phyloP scores from a whole-genome alignment of 2,329 filamentous ascomycete genomes.

The Corynespora cassiicola region DNA sequence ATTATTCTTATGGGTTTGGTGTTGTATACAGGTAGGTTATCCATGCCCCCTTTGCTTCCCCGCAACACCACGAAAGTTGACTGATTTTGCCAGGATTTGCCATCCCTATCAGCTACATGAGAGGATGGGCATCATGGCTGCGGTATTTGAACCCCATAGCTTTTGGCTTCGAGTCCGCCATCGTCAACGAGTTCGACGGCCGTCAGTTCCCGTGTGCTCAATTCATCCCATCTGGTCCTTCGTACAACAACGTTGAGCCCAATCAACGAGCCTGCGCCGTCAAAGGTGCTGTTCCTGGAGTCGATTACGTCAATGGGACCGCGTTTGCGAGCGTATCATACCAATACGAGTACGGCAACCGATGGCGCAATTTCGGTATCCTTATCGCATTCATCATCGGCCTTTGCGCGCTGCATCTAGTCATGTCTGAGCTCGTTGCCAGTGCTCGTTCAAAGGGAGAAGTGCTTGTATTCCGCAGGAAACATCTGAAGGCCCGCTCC shows the following conservation, averaged over 20 bases:
- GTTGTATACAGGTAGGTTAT: conserved; percentile 70
- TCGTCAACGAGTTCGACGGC: conserved; percentile 70
- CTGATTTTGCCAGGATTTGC: too few species aligned
- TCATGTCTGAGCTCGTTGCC: conserved; percentile 68
- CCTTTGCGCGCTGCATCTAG: conserved; percentile 67
- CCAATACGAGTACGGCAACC: conserved; percentile 43
- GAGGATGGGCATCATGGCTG: conserved; percentile 44
- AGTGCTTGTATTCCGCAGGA: conserved; percentile 65
- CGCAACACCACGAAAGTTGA: too few species aligned
- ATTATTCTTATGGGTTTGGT: conserved; percentile 67
- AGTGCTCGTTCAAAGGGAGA: conserved; percentile 69
- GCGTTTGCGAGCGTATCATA: conserved; percentile 32
- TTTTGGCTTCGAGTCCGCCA: conserved; percentile 78
- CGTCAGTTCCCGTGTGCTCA: conserved; percentile 31
- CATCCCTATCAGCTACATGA: conserved; percentile 67
- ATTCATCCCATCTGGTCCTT: conserved; percentile 48
- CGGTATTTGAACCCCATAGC: conserved; percentile 79
- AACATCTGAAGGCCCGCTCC: conserved; percentile 34
- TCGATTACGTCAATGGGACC: conserved; percentile 43
- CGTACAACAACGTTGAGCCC: conserved; percentile 34
- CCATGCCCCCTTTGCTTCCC: too few species aligned
- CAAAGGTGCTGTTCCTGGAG: conserved; percentile 43
- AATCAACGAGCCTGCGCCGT: conserved; percentile 41
- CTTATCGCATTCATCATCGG: conserved; percentile 66
- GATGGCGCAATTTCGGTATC: conserved; percentile 70